Base-by-base conservation (phyloP, 441 rosid species). In the Raphanus hybrid region DNA sequence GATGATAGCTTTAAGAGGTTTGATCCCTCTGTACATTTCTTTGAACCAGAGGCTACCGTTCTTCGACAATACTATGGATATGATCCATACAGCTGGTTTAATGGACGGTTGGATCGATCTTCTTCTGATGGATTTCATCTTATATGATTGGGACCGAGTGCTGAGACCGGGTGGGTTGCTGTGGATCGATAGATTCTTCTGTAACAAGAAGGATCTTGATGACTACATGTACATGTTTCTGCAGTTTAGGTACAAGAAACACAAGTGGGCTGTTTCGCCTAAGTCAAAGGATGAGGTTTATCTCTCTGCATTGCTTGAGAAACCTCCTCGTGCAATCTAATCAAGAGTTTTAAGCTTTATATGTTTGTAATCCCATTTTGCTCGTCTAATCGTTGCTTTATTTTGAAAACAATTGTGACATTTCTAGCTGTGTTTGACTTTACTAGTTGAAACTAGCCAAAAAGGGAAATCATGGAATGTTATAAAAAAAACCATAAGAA, bases 161-260 rank as follows among this genome's bases (percentile, higher is more conserved):
- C 43, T 37, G 10, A 37, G 43, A 37, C 43, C 43, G 0, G 96
- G 96, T 58, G 98, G 97, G 6, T 81, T 92, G 83, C 70, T 92
- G 66, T 94, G 97, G 96, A 88, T 94, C 3, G 94, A 92, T 73
- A 82, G 87, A 65, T 92, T 94, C 87, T 92, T 89, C 32, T 94
- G 96, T 60, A 83, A 74, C 2, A 84, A 81, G 80, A 86, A 77
- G 79, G 93, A 94, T 81, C 74, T 89, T 45, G 95, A 94, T 84
- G 94, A 92, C 66, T 94, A 92, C 72, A 82, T 88, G 93, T 94
- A 89, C 80, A 92, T 90, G 97, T 88, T 92, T 77, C 84, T 89
- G 81, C 96, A 94, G 70, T 87, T 94, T 69, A 86, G 91, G 65
- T 92, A 90, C 86, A 90, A 84, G 93, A 94, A 92, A 82, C 93